These are phyloP conservation scores for Fusarium buharicum DNA, from an alignment of 2,329 filamentous ascomycete genomes.

Conservation along the genomic window DNA sequence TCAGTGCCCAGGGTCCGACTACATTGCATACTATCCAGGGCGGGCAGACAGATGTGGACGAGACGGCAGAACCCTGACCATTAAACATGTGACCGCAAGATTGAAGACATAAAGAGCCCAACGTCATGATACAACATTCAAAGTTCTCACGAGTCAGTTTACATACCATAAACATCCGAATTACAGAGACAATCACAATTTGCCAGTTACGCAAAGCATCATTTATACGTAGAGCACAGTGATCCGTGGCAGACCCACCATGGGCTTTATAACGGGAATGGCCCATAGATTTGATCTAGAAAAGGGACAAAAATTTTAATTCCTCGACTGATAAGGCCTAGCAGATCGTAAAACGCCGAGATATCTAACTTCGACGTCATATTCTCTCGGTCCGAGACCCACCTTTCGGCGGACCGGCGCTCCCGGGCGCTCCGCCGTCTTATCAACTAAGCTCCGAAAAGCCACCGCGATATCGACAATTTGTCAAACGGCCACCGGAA, in stretches of 20 bases:
- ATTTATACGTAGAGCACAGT: conserved; percentile 10
- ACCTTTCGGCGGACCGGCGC: conserved; percentile 21
- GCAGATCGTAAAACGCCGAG: conserved; percentile 18
- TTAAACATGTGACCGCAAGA: too few species aligned
- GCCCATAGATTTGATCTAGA: background rate
- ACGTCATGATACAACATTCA: background rate
- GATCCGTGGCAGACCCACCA: background rate
- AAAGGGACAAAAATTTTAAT: background rate
- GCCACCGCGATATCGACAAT: conserved; percentile 20
- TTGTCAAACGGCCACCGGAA: conserved; percentile 1
- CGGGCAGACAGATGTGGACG: background rate
- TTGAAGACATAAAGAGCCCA: background rate
- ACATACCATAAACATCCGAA: background rate
- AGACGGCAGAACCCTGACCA: background rate
- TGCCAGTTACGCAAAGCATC: conserved; percentile 20
- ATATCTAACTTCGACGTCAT: conserved; percentile 27
- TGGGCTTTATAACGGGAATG: background rate
- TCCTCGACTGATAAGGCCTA: background rate
- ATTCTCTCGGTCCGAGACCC: conserved; percentile 32
- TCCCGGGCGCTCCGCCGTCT: conserved; percentile 26
- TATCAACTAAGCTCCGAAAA: conserved; percentile 26
- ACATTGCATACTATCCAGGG: background rate
- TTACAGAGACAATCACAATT: conserved; percentile 4
- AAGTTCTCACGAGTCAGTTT: conserved; percentile 10
- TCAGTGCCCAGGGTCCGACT: background rate